Conservation (phyloP, 768 basidiomycete genomes). For the Suillus paluster region DNA sequence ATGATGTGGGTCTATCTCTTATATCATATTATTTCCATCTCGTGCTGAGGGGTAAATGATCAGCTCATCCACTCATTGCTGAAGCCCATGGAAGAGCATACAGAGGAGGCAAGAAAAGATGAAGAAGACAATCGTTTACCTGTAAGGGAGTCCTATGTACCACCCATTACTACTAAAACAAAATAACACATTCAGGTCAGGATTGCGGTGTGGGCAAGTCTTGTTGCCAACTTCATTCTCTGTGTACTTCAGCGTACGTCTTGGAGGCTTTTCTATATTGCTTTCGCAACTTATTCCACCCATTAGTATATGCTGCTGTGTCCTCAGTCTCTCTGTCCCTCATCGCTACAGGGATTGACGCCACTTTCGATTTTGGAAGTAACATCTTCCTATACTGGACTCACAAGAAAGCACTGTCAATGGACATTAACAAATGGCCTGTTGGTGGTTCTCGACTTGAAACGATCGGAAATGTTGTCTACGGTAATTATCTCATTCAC, state of each 20-base stretch:
- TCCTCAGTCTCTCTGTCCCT: constrained; percentile 84
- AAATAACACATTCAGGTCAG: constrained; percentile 61
- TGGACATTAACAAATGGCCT: constrained; percentile 90
- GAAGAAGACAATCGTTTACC: constrained; percentile 69
- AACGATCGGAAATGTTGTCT: constrained; percentile 88
- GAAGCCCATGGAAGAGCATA: constrained; percentile 90
- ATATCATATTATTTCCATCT: constrained; percentile 6
- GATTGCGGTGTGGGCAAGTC: constrained; percentile 84
- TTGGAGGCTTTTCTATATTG: constrained; percentile 22
- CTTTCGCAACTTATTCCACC: neutral
- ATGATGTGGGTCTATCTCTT: constrained; percentile 53
- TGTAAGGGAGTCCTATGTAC: constrained; percentile 44
- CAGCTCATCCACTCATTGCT: constrained; percentile 88
- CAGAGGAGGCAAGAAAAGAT: constrained; percentile 75
- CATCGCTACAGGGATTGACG: constrained; percentile 89
- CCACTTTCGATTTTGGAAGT: constrained; percentile 83
- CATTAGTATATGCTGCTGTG: constrained; percentile 89
- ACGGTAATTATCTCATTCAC: constrained; percentile 50
- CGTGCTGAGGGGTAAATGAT: neutral
- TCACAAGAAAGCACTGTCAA: constrained; percentile 67
- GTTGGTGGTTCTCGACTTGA: constrained; percentile 89
- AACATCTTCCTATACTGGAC: constrained; percentile 83
- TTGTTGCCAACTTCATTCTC: constrained; percentile 75
- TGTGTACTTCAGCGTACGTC: constrained; percentile 69
- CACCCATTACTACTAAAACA: neutral